Evolutionary conservation across 1,284 basidiomycete species (phyloP).

Genomic region (Cutaneotrichosporon curvatum): DNA sequence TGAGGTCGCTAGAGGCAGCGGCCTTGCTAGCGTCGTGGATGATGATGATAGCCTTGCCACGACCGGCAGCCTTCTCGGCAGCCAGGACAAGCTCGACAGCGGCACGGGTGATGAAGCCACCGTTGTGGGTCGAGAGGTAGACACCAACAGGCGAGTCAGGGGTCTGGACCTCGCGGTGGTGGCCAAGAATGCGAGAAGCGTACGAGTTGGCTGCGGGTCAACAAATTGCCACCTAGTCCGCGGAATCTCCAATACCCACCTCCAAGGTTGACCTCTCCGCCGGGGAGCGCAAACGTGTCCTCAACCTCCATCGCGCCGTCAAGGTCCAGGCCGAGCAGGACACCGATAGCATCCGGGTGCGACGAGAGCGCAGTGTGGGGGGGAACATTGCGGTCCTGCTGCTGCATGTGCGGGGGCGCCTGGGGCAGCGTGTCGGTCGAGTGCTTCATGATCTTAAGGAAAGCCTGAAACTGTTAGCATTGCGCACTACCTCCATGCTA

Average conservation of each 20-base stretch:
- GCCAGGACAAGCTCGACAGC: slow-evolving; percentile 81
- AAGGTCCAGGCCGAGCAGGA: slow-evolving; percentile 83
- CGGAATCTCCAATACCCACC: slow-evolving; percentile 22
- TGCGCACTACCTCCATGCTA: background rate
- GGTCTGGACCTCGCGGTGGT: slow-evolving; percentile 64
- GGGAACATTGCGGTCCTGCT: slow-evolving; percentile 39
- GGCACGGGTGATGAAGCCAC: slow-evolving; percentile 87
- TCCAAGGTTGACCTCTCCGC: slow-evolving; percentile 35
- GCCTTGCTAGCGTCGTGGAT: slow-evolving; percentile 73
- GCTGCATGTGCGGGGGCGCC: slow-evolving; percentile 29
- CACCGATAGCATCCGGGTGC: slow-evolving; percentile 62
- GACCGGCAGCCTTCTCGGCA: slow-evolving; percentile 52
- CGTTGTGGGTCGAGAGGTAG: slow-evolving; percentile 84
- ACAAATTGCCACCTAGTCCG: slow-evolving; percentile 1
- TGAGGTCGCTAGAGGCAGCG: slow-evolving; percentile 69
- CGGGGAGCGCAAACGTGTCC: slow-evolving; percentile 78
- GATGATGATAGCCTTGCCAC: slow-evolving; percentile 78
- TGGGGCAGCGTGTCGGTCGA: slow-evolving; percentile 45
- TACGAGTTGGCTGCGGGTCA: slow-evolving; percentile 32
- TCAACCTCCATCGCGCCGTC: slow-evolving; percentile 85
- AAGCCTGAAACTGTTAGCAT: slow-evolving; percentile 54
- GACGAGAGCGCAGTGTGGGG: slow-evolving; percentile 37
- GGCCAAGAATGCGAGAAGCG: slow-evolving; percentile 36
- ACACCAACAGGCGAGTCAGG: slow-evolving; percentile 95
- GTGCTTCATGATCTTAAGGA: slow-evolving; percentile 84